Percentiles rank a stretch among this genome's conserved stretches.
These are phyloP conservation scores for Arabis alpina DNA, from an alignment of 345 rosid genomes.

Conservation along the genomic window DNA sequence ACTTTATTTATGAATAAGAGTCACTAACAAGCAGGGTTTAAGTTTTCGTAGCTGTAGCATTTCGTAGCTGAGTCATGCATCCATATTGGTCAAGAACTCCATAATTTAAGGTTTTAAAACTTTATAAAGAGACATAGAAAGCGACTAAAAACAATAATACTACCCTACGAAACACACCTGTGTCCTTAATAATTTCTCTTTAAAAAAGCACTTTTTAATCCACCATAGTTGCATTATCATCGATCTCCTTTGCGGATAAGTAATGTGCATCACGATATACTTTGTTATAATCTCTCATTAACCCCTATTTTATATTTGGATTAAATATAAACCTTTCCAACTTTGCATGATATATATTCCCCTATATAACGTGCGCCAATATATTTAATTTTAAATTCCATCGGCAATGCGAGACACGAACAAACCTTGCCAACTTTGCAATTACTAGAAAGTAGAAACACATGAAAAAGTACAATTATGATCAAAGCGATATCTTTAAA, in stretches of 20 bases:
- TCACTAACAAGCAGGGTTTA: neutral
- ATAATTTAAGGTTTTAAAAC: neutral
- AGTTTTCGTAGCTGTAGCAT: slow-evolving; percentile 6
- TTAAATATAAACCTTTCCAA: neutral
- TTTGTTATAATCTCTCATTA: neutral
- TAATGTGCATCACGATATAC: neutral
- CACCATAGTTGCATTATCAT: neutral
- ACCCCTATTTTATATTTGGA: neutral
- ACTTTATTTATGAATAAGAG: neutral
- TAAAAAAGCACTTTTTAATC: neutral
- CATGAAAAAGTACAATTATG: too few species aligned
- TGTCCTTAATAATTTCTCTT: slow-evolving; percentile 8
- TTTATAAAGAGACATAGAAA: neutral
- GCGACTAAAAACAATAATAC: neutral
- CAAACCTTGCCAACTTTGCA: too few species aligned
- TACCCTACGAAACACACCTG: slow-evolving; percentile 12
- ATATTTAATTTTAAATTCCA: too few species aligned
- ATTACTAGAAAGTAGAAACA: too few species aligned
- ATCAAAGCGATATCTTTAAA: too few species aligned
- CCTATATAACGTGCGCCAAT: too few species aligned
- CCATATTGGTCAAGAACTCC: slow-evolving; percentile 5
- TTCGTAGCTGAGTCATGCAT: neutral
- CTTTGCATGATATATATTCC: too few species aligned
- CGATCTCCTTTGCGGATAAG: slow-evolving; percentile 3
- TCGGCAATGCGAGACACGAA: too few species aligned